Conservation (phyloP, 2,329 filamentous ascomycete species). For the Paraphaeosphaeria sporulosa region DNA sequence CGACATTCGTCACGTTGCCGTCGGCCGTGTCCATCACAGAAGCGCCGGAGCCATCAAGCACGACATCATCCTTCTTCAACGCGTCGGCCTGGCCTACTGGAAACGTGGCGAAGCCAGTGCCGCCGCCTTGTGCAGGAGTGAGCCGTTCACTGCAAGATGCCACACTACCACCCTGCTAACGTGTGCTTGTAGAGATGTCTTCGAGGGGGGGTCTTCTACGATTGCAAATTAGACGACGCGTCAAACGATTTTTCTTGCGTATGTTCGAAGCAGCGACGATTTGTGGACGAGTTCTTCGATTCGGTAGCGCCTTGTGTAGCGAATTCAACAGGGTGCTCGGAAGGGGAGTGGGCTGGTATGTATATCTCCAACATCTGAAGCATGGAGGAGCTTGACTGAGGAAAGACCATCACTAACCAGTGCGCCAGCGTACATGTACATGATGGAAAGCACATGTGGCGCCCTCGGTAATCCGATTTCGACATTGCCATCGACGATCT, state of each 20-base stretch:
- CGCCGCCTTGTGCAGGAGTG: background rate
- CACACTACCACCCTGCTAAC: background rate
- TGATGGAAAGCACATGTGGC: background rate
- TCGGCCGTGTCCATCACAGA: background rate
- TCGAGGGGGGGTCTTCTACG: background rate
- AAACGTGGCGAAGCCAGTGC: background rate
- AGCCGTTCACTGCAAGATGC: background rate
- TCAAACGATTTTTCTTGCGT: conserved; percentile 2
- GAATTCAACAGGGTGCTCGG: background rate
- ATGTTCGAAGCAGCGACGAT: background rate
- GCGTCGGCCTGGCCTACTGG: background rate
- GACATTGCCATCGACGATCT: background rate
- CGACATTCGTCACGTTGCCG: background rate
- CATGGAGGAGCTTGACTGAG: background rate
- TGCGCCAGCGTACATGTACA: background rate
- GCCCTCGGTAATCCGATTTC: background rate
- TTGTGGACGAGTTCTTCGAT: conserved; percentile 1
- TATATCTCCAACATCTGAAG: background rate
- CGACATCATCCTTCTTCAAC: background rate
- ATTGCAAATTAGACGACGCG: background rate
- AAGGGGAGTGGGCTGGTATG: background rate
- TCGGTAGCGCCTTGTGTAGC: conserved; percentile 1
- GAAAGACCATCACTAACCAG: background rate
- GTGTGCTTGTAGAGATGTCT: conserved; percentile 1
- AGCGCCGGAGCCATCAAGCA: background rate